These are phyloP conservation scores for Penicillium thymicola DNA, from an alignment of 2,329 filamentous ascomycete species.

Conservation along the genomic window DNA sequence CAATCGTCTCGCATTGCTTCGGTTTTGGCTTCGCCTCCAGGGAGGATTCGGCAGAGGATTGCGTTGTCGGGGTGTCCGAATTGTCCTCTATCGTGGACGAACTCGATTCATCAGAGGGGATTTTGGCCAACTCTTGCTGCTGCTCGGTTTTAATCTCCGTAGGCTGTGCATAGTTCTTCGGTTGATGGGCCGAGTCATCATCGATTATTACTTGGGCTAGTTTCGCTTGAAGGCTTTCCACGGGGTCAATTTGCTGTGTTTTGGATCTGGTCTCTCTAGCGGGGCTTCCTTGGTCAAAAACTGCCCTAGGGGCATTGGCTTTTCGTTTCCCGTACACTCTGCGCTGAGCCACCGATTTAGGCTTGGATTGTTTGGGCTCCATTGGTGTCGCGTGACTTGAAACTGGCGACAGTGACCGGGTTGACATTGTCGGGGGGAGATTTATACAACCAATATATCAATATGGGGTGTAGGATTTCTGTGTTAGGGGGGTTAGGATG, in stretches of 20 bases:
- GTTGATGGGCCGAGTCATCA: constrained; percentile 9
- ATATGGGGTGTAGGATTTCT: not conserved
- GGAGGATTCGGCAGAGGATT: not conserved
- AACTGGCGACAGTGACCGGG: constrained; percentile 11
- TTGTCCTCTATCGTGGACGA: not conserved
- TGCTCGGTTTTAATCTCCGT: not conserved
- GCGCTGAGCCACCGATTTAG: constrained; percentile 27
- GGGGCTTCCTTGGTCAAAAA: constrained; percentile 34
- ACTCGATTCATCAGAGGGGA: not conserved
- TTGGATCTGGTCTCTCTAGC: constrained; percentile 7
- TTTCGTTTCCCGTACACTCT: constrained; percentile 38
- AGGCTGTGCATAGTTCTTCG: not conserved
- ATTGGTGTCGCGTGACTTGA: constrained; percentile 18
- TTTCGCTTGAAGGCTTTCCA: constrained; percentile 27
- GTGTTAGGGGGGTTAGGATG: not conserved
- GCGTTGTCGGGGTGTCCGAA: constrained; percentile 1
- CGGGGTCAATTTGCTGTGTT: constrained; percentile 8
- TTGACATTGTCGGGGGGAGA: constrained; percentile 10
- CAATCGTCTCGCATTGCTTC: constrained; percentile 21
- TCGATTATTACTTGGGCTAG: constrained; percentile 28
- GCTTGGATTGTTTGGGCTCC: constrained; percentile 18
- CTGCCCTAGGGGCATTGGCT: constrained; percentile 35
- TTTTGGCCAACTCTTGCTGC: not conserved
- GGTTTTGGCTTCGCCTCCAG: constrained; percentile 8
- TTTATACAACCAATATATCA: not conserved